These are phyloP conservation scores for Lachancea waltii DNA, from an alignment of 805 yeast species.

Conservation along the genomic window DNA sequence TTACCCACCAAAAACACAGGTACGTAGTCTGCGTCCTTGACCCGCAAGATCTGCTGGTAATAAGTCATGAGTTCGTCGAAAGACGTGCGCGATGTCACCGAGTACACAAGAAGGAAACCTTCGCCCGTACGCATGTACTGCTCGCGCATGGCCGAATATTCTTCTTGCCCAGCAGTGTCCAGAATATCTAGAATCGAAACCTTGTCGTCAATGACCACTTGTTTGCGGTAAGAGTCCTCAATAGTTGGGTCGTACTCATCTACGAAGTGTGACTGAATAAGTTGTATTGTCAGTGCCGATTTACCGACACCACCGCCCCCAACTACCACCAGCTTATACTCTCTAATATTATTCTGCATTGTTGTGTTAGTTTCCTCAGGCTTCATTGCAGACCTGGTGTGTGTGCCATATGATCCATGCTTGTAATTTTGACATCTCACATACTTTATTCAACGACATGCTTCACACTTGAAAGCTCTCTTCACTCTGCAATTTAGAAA, in stretches of 20 bases:
- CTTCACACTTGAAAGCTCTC: not conserved
- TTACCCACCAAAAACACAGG: constrained; percentile 79
- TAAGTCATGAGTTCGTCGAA: constrained; percentile 80
- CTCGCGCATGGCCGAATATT: constrained; percentile 87
- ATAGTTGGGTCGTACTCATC: constrained; percentile 98
- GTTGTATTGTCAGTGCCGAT: constrained; percentile 89
- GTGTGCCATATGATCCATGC: too few relatives aligned
- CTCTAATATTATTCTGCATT: constrained; percentile 40
- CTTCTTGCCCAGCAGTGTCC: constrained; percentile 98
- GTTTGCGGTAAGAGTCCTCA: constrained; percentile 86
- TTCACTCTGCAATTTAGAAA: not conserved
- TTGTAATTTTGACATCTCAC: too few relatives aligned
- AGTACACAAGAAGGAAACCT: constrained; percentile 84
- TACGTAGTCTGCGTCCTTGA: constrained; percentile 67
- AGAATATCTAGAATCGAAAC: constrained; percentile 77
- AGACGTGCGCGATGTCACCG: constrained; percentile 77
- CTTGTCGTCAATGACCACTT: constrained; percentile 74
- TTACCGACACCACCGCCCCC: constrained; percentile 99
- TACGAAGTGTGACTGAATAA: constrained; percentile 90
- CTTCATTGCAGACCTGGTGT: too few relatives aligned
- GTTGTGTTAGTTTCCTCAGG: not conserved
- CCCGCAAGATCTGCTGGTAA: constrained; percentile 71
- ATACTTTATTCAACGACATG: constrained; percentile 11
- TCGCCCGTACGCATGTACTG: constrained; percentile 96
- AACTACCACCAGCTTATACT: constrained; percentile 89